Percentiles rank a stretch among this genome's conserved stretches.
These are phyloP conservation scores for Cucumis hystrix DNA, from an alignment of 306 rosid genomes.

Conservation along the genomic window DNA sequence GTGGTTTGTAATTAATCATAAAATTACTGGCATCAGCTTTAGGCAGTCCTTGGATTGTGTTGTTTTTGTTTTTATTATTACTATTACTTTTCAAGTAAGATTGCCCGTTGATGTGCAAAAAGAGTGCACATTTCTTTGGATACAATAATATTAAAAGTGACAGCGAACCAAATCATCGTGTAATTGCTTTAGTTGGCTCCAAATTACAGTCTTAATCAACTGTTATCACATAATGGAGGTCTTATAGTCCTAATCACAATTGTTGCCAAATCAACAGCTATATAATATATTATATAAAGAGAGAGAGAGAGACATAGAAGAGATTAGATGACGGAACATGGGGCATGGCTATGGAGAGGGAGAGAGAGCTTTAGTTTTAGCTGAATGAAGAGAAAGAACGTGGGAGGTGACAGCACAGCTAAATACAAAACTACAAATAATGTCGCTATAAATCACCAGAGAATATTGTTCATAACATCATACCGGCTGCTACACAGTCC, in stretches of 20 bases:
- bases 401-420: constrained; percentile 5
- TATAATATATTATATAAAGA: neutral
- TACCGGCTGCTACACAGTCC: neutral
- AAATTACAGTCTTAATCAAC: neutral
- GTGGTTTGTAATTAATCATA: neutral
- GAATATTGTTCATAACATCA: neutral
- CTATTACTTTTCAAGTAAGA: neutral
- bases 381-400: neutral
- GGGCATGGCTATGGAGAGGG: neutral
- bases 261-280: neutral
- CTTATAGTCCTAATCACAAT: neutral
- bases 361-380: too few species aligned
- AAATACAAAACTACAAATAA: neutral
- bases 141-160: neutral
- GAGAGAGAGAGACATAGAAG: neutral
- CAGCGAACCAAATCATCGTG: too few species aligned
- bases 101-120: neutral
- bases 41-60: neutral
- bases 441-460: neutral
- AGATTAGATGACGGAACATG: constrained; percentile 1
- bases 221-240: neutral
- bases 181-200: neutral
- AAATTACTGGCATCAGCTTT: neutral
- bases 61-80: neutral
- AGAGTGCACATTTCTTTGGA: neutral